Evolutionary conservation across 1,139 yeast genomes (phyloP).

Genomic region (Sugiyamaella sp.): DNA sequence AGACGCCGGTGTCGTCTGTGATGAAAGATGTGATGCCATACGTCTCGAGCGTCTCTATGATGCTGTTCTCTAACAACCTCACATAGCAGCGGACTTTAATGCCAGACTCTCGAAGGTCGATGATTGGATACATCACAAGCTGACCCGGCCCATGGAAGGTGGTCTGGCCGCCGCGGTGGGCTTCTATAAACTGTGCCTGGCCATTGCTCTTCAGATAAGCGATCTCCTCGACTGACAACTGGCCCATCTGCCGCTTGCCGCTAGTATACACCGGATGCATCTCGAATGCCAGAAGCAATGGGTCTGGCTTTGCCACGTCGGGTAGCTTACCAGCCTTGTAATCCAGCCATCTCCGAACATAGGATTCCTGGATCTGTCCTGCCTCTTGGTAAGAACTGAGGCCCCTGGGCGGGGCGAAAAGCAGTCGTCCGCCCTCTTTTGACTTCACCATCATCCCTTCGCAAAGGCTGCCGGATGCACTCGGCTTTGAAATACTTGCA

Average conservation of each 20-base stretch:
- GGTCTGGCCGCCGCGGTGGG: slow-evolving; percentile 94
- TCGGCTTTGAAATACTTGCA: not conserved
- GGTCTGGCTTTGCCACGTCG: slow-evolving; percentile 39
- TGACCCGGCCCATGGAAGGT: slow-evolving; percentile 98
- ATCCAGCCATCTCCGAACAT: slow-evolving; percentile 65
- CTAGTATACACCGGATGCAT: slow-evolving; percentile 86
- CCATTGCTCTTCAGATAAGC: slow-evolving; percentile 39
- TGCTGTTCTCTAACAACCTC: slow-evolving; percentile 63
- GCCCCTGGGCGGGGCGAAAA: slow-evolving; percentile 64
- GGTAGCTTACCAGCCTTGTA: slow-evolving; percentile 47
- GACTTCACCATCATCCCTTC: slow-evolving; percentile 8
- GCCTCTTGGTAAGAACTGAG: slow-evolving; percentile 61
- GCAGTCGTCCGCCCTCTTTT: slow-evolving; percentile 24
- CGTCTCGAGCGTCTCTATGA: slow-evolving; percentile 54
- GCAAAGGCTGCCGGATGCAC: not conserved
- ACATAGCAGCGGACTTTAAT: slow-evolving; percentile 79
- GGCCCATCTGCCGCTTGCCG: slow-evolving; percentile 73
- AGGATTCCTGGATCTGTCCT: slow-evolving; percentile 59
- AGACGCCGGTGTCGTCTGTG: slow-evolving; percentile 79
- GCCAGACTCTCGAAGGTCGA: slow-evolving; percentile 67
- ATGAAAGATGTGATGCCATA: slow-evolving; percentile 53
- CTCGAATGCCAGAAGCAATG: slow-evolving; percentile 74
- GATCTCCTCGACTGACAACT: slow-evolving; percentile 44
- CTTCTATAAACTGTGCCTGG: slow-evolving; percentile 61
- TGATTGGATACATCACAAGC: slow-evolving; percentile 77